Base-by-base conservation (phyloP, 495 filamentous ascomycete genomes). In the Daldinia loculata region DNA sequence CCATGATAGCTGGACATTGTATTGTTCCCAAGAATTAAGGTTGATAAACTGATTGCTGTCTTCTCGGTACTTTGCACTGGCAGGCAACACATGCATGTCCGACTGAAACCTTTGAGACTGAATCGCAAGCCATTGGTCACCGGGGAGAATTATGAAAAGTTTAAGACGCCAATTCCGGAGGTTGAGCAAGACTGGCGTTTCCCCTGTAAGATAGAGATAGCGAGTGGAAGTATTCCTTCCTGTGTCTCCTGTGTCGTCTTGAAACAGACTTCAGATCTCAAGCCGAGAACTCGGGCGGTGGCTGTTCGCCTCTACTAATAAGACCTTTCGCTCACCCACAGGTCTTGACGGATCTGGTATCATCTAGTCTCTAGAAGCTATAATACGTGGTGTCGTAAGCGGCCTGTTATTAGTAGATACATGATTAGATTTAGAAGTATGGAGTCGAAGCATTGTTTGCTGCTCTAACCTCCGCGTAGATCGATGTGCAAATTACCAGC, bases 251-350 rank as follows among this genome's bases (percentile, higher is more conserved):
- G 12, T 69, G 55, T 41, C 26, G 64, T 64, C 64, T 50, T 57
- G 24, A 51, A 51, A 55, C 32, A 12, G 48, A 53, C 17, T 59
- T 50, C 15, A 64, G 39, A 24, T 55, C n/a, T 61, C 17, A 52
- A 59, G 34, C 29, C 41, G 51, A 59, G 34, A 60, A 38, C 22
- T 55, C 50, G 29, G 41, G 51, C 50, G 39, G 61, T 57, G 70
- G 65, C 65, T 43, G 24, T 56, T 60, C 43, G 34, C 27, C n/a
- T 63, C 66, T 73, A 66, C 66, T 73, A 73, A 73, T 72, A 72
- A 68, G 51, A 29, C 19, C 4, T 61, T 45, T 64, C 50, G 53
- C 50, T 58, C 51, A 65, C 65, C 50, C 61, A 56, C 39, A 29
- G 41, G 24, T 26, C 57, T 69, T 63, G 22, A 30, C 30, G 60